Conservation (phyloP, 495 filamentous ascomycete genomes). For the Penicillium antarcticum region DNA sequence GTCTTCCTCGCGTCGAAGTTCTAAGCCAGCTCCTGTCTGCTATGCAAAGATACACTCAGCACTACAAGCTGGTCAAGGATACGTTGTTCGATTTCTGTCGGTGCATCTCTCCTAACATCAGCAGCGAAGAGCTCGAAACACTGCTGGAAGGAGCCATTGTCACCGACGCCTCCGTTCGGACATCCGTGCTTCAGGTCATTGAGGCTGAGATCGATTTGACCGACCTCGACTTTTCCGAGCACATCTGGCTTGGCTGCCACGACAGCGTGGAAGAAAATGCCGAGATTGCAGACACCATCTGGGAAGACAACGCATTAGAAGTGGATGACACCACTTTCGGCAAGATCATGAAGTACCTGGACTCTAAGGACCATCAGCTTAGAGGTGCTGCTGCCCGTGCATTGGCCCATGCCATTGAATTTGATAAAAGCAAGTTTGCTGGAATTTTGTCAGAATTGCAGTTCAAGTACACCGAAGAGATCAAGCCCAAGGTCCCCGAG, state of each 20-base stretch:
- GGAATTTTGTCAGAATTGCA: conserved; percentile 61
- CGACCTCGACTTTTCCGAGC: conserved; percentile 76
- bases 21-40: conserved; percentile 66
- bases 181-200: conserved; percentile 86
- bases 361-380: conserved; percentile 72
- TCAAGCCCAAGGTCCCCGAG: conserved; percentile 75
- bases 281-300: conserved; percentile 80
- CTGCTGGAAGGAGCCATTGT: conserved; percentile 75
- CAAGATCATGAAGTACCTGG: conserved; percentile 73
- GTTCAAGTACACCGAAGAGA: conserved; percentile 66
- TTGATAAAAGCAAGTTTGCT: conserved; percentile 52
- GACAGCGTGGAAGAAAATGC: conserved; percentile 87
- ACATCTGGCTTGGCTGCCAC: conserved; percentile 90
- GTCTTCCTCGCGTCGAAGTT: conserved; percentile 72
- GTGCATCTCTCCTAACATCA: conserved; percentile 74
- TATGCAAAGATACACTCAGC: conserved; percentile 87
- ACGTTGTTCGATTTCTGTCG: conserved; percentile 80
- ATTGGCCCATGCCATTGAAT: conserved; percentile 66
- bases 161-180: conserved; percentile 72
- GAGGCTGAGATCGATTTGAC: conserved; percentile 87
- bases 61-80: conserved; percentile 93
- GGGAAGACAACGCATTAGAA: conserved; percentile 88
- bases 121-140: conserved; percentile 60
- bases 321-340: conserved; percentile 60
- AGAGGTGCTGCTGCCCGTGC: conserved; percentile 80